A percentile compares a stretch with the other conserved stretches of the same genome.
Evolutionary conservation across 768 basidiomycete species (phyloP).

Genomic region (Hypsizygus marmoreus): DNA sequence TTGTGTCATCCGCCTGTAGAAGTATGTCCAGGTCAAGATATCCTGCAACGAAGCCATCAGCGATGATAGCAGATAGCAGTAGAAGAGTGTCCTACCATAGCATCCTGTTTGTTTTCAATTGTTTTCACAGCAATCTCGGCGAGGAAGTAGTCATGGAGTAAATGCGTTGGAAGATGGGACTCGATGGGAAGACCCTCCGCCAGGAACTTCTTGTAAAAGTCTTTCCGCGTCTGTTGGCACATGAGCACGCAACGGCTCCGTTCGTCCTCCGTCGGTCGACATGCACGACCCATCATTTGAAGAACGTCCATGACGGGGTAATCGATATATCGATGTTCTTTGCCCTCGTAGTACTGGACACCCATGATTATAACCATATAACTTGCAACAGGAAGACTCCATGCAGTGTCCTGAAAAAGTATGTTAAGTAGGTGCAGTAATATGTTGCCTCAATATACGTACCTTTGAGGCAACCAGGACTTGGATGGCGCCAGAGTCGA

Average conservation of each 20-base stretch:
- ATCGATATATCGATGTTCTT: conserved; percentile 97
- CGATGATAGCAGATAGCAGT: neutral
- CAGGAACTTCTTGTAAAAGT: conserved; percentile 99
- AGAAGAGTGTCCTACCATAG: conserved; percentile 55
- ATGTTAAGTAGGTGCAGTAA: neutral
- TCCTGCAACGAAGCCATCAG: conserved; percentile 49
- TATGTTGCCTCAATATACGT: conserved; percentile 1
- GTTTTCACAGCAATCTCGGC: conserved; percentile 98
- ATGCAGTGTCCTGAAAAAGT: conserved; percentile 78
- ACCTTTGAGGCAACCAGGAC: conserved; percentile 94
- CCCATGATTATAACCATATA: conserved; percentile 99
- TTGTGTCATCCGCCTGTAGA: conserved; percentile 96
- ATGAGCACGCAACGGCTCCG: conserved; percentile 93
- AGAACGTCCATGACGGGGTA: conserved; percentile 98
- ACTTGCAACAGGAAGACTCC: conserved; percentile 90
- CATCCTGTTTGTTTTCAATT: conserved; percentile 98
- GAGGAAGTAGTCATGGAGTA: conserved; percentile 95
- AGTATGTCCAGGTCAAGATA: conserved; percentile 98
- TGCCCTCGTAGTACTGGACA: conserved; percentile 95
- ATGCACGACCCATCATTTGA: conserved; percentile 99
- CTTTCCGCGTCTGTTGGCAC: conserved; percentile 97
- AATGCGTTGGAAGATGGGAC: conserved; percentile 86
- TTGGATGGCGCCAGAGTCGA: conserved; percentile 93
- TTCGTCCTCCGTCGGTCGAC: conserved; percentile 85
- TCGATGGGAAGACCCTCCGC: conserved; percentile 98